Conservation (phyloP, 164 flowering plant species). For the Macadamia integrifolia region DNA sequence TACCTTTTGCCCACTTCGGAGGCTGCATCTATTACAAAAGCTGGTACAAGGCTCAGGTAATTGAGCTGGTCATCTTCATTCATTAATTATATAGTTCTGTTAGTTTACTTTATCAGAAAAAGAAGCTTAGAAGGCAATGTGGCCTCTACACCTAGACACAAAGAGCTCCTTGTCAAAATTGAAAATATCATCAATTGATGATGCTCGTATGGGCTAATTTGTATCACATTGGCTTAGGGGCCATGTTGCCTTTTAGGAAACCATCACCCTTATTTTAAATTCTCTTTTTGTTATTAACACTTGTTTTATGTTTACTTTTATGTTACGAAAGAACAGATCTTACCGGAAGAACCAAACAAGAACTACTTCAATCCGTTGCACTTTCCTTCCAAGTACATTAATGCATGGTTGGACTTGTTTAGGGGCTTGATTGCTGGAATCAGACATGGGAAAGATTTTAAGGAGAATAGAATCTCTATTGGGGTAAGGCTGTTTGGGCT, state of each 20-base stretch:
- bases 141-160: no score
- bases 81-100: neutral
- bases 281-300: neutral
- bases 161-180: no score
- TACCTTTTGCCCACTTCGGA: conserved; percentile 56
- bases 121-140: no score
- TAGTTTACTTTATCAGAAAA: neutral
- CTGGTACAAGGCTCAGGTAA: conserved; percentile 47
- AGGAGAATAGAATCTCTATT: conserved; percentile 9
- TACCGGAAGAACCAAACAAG: conserved; percentile 23
- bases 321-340: conserved; percentile 14
- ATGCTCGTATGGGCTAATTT: no score
- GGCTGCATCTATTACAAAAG: conserved; percentile 42
- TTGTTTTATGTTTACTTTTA: neutral
- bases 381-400: conserved; percentile 5
- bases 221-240: no score
- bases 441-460: conserved; percentile 14
- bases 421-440: conserved; percentile 2
- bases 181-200: no score
- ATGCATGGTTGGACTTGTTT: conserved; percentile 15
- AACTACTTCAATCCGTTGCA: conserved; percentile 18
- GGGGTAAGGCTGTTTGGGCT: conserved; percentile 4
- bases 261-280: no score
- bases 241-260: no score
- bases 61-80: no score